Evolutionary conservation across 140 eudicot genomes (phyloP).

Genomic region (Oenanthe javanica): DNA sequence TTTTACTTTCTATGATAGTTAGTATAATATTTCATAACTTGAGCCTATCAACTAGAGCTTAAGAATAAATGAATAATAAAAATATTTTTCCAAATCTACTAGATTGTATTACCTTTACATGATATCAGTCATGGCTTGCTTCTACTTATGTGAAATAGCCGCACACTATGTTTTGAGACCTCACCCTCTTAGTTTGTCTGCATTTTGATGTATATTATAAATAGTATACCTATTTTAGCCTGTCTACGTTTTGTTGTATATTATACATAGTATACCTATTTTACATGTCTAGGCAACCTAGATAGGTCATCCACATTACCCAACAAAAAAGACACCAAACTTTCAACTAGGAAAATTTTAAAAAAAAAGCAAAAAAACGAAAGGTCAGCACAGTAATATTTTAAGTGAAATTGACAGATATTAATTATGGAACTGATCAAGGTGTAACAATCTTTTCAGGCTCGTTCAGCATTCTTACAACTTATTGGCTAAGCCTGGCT

Average conservation of each 20-base stretch:
- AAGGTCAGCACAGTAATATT: background rate
- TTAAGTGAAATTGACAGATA: background rate
- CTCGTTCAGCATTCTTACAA: conserved; percentile 19
- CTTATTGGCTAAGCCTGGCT: conserved; percentile 22
- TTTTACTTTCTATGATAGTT: background rate
- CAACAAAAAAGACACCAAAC: background rate
- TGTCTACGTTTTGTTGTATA: background rate
- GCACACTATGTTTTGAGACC: background rate
- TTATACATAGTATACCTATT: background rate
- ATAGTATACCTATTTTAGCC: background rate
- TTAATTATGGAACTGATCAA: background rate
- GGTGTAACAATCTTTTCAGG: conserved; percentile 4
- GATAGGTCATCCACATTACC: background rate
- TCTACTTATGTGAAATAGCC: background rate
- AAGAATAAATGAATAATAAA: background rate
- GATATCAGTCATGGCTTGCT: background rate
- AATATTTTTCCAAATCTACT: background rate
- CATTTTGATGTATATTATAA: background rate
- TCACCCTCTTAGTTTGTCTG: background rate
- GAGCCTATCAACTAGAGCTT: background rate
- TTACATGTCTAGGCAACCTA: background rate
- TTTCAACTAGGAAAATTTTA: background rate
- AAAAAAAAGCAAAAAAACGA: background rate
- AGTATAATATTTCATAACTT: background rate
- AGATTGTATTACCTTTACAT: background rate